phyloP scores from a whole-genome alignment of 2,329 filamentous ascomycete genomes.

The Xylariaceae sp. region DNA sequence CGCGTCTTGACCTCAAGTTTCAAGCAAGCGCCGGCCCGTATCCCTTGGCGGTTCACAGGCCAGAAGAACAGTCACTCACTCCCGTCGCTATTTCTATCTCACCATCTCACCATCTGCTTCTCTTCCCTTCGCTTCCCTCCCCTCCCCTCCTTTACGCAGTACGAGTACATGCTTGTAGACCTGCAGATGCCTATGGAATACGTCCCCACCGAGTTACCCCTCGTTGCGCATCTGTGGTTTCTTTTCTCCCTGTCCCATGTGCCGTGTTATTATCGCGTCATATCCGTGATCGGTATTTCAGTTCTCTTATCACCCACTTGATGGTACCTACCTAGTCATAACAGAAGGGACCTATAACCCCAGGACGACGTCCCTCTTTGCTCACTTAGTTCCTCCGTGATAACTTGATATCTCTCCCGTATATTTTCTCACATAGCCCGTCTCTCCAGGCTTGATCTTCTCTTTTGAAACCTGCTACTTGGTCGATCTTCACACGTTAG shows the following conservation, averaged over 20 bases:
- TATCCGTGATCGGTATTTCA: neutral
- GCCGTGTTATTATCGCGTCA: neutral
- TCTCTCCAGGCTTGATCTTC: too few species aligned
- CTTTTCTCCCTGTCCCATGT: neutral
- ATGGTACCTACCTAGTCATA: neutral
- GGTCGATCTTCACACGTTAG: too few species aligned
- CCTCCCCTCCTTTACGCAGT: constrained; percentile 15
- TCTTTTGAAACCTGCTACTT: too few species aligned
- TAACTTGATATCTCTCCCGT: too few species aligned
- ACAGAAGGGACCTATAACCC: constrained; percentile 15
- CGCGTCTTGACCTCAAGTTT: constrained; percentile 15
- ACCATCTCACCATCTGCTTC: neutral
- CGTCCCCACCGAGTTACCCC: constrained; percentile 16
- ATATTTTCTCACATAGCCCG: too few species aligned
- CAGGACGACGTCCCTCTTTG: too few species aligned
- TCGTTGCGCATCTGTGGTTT: constrained; percentile 7
- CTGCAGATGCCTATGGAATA: constrained; percentile 11
- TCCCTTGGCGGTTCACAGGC: neutral
- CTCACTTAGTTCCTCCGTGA: too few species aligned
- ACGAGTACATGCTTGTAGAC: constrained; percentile 12
- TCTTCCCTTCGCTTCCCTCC: constrained; percentile 1
- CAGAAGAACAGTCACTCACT: neutral
- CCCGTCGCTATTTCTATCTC: neutral
- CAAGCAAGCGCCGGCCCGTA: constrained; percentile 17
- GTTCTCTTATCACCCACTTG: constrained; percentile 1